Evolutionary conservation across 225 moss, liverwort and hornwort species (phyloP).

Genomic region (Pseudisothecium myosuroides): DNA sequence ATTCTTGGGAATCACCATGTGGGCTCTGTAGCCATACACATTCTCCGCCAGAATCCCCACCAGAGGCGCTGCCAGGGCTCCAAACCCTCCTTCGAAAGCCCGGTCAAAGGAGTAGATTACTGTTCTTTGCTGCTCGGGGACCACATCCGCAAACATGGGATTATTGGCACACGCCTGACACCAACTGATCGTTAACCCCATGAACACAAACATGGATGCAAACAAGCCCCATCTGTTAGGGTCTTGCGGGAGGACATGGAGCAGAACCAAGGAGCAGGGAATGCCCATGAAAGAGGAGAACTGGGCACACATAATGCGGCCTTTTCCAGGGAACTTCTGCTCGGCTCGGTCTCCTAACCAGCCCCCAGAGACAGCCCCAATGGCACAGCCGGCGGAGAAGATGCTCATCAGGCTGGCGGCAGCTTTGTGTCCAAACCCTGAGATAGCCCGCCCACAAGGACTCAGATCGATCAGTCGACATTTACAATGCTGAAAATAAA

Average conservation of each 20-base stretch:
- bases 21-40: constrained; percentile 71
- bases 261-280: constrained; percentile 73
- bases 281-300: constrained; percentile 92
- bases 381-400: constrained; percentile 69
- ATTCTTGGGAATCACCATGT: constrained; percentile 40
- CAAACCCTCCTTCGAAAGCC: constrained; percentile 83
- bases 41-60: constrained; percentile 85
- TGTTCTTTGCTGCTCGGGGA: constrained; percentile 76
- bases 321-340: constrained; percentile 58
- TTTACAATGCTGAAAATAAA: neutral
- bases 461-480: neutral
- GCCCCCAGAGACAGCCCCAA: constrained; percentile 81
- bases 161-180: constrained; percentile 93
- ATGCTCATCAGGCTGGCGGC: constrained; percentile 92
- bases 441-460: neutral
- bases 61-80: constrained; percentile 74
- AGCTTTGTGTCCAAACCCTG: constrained; percentile 81
- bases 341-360: constrained; percentile 83
- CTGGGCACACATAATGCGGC: constrained; percentile 89
- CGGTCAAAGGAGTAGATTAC: constrained; percentile 89
- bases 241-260: constrained; percentile 67
- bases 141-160: constrained; percentile 93
- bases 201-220: constrained; percentile 50
- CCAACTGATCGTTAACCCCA: constrained; percentile 89
- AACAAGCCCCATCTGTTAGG: constrained; percentile 46